A percentile compares a stretch with the other conserved stretches of the same genome.
phyloP scores from a whole-genome alignment of 2,329 filamentous ascomycete species.

The Diaporthe sp. region DNA sequence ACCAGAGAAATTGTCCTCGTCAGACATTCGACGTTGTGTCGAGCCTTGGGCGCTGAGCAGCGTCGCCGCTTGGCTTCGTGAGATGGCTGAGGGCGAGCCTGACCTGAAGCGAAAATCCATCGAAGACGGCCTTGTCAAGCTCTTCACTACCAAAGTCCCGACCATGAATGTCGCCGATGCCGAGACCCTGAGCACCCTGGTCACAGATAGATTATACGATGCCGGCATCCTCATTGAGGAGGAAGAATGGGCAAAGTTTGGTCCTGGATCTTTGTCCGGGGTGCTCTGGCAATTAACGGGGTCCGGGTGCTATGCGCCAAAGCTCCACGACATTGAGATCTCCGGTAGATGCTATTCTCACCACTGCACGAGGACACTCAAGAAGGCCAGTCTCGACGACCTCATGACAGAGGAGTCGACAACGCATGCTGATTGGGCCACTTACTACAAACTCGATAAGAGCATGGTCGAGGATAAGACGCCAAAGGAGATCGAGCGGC shows the following conservation, averaged over 20 bases:
- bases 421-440: constrained; percentile 85
- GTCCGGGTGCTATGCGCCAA: constrained; percentile 88
- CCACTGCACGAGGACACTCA: constrained; percentile 92
- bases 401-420: constrained; percentile 75
- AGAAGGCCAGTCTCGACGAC: constrained; percentile 89
- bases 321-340: constrained; percentile 77
- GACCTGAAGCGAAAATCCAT: constrained; percentile 88
- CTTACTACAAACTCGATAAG: constrained; percentile 86
- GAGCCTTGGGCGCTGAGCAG: constrained; percentile 95
- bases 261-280: constrained; percentile 81
- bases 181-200: constrained; percentile 82
- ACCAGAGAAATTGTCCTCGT: constrained; percentile 81
- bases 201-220: constrained; percentile 83
- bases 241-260: constrained; percentile 98
- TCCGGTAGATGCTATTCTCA: constrained; percentile 89
- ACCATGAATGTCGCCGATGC: constrained; percentile 99
- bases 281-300: constrained; percentile 95
- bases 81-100: constrained; percentile 89
- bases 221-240: constrained; percentile 84
- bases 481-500: constrained; percentile 90
- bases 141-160: constrained; percentile 95
- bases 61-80: constrained; percentile 87
- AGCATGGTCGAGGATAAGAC: constrained; percentile 77
- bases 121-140: constrained; percentile 84
- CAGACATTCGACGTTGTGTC: constrained; percentile 84